These are phyloP conservation scores for Malus hybrid DNA, from an alignment of 331 rosid genomes.

Conservation along the genomic window DNA sequence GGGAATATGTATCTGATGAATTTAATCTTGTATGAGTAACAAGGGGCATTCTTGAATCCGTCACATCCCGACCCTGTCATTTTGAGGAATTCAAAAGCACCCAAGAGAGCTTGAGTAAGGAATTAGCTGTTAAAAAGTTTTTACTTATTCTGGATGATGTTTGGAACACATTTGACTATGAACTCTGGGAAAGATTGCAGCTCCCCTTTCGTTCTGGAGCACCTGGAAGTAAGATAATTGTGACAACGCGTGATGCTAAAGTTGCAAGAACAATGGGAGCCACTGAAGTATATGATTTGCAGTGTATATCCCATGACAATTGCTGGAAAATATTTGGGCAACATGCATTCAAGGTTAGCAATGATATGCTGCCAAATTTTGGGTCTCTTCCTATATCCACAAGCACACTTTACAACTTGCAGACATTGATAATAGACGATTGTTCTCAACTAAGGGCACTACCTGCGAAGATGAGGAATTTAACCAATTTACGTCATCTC, in stretches of 20 bases:
- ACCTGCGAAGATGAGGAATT: neutral
- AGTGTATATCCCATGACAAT: neutral
- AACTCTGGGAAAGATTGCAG: neutral
- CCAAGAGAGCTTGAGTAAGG: neutral
- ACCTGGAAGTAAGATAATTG: neutral
- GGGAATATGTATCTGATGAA: constrained; percentile 23
- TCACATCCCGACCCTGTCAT: neutral
- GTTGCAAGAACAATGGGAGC: neutral
- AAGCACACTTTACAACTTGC: neutral
- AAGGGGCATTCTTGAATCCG: neutral
- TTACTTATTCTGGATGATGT: neutral
- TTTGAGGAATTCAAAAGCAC: neutral
- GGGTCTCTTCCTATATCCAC: neutral
- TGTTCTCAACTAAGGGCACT: neutral
- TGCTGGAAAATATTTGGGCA: neutral
- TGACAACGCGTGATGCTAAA: neutral
- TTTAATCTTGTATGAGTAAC: constrained; percentile 7
- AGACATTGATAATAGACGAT: neutral
- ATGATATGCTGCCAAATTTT: neutral
- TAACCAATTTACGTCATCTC: neutral
- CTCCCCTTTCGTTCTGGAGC: neutral
- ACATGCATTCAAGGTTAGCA: neutral
- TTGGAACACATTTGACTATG: neutral
- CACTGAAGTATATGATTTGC: neutral
- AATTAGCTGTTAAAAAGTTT: neutral